Base-by-base conservation (phyloP, 441 rosid genomes). In the Euphorbia schlechtendalii region DNA sequence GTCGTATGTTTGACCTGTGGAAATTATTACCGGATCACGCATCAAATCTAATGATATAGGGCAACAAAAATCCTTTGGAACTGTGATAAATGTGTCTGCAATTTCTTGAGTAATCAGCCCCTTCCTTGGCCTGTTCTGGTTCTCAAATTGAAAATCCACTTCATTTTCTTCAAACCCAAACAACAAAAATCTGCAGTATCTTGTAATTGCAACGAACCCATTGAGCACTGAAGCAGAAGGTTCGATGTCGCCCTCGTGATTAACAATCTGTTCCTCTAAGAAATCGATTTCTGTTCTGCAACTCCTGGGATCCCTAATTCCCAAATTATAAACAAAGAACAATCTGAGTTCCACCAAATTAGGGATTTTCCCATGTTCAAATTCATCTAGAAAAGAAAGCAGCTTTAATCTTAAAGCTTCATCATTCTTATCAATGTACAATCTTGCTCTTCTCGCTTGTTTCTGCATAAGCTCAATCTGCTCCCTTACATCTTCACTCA, bases 1-100 rank as follows among this genome's bases (percentile, higher is more conserved):
- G 56, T 93, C 97, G 59, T 90, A 93, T 2, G 96, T 93, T 67
- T 93, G 99, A 12, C 97, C 95, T 0, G 96, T 90, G 0, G 97
- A 88, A 14, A 90, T 67, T 36, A 86, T 86, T 70, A 90, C 96
- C 0, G 99, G 99, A 81, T 93, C 97, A 18, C 73, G 78, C 96
- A 93, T 93, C 86, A 93, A 70, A 75, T 93, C 99, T 71, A 86
- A 65, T 0, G 92, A 83, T 62, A 90, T 88, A 0, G 97, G 93
- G 64, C 99, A 93, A 64, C 82, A 88, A 73, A 93, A 93, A 71
- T 93, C 97, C 71, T 81, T 90, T 0, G 92, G 97, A 5, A 90
- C 66, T 0, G 87, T 75, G 13, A 81, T 56, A 63, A 86, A 88
- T 13, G 90, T 88, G 40, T 85, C 85, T 0, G 84, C 90, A 63